phyloP scores from a whole-genome alignment of 768 basidiomycete genomes.

The Rhizopogon salebrosus region DNA sequence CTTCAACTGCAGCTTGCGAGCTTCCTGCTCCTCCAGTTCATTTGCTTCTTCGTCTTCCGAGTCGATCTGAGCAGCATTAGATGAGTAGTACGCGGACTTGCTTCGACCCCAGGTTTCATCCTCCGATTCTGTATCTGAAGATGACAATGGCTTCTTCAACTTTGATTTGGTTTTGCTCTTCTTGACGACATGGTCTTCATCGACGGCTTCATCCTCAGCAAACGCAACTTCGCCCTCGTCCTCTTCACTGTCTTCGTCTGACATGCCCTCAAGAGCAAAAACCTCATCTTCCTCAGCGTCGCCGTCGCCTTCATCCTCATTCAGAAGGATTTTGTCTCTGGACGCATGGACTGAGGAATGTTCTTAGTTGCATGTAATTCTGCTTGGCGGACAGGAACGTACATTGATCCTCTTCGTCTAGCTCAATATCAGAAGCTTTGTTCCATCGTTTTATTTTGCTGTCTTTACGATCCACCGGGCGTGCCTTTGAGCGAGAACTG shows the following conservation, averaged over 20 bases:
- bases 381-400: conserved; percentile 37
- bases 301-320: conserved; percentile 48
- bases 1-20: conserved; percentile 72
- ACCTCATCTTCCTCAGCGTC: conserved; percentile 73
- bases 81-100: conserved; percentile 80
- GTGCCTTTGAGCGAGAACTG: conserved; percentile 32
- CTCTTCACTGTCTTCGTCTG: conserved; percentile 43
- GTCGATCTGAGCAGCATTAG: conserved; percentile 75
- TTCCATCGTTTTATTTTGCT: conserved; percentile 63
- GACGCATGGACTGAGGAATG: conserved; percentile 62
- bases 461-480: conserved; percentile 45
- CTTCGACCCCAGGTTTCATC: conserved; percentile 81
- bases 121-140: conserved; percentile 29
- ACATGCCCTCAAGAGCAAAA: conserved; percentile 64
- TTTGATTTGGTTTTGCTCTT: conserved; percentile 11
- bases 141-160: conserved; percentile 8
- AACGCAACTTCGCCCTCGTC: conserved; percentile 18
- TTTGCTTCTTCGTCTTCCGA: conserved; percentile 87
- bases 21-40: conserved; percentile 86
- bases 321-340: conserved; percentile 73
- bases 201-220: conserved; percentile 19
- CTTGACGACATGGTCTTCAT: conserved; percentile 11
- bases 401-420: conserved; percentile 82
- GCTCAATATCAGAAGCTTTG: conserved; percentile 57
- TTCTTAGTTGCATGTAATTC: conserved; percentile 77